Percentiles rank a stretch among this genome's conserved stretches.
Evolutionary conservation across 2,329 filamentous ascomycete species (phyloP).

Genomic region (Chrysoporthe cubensis): DNA sequence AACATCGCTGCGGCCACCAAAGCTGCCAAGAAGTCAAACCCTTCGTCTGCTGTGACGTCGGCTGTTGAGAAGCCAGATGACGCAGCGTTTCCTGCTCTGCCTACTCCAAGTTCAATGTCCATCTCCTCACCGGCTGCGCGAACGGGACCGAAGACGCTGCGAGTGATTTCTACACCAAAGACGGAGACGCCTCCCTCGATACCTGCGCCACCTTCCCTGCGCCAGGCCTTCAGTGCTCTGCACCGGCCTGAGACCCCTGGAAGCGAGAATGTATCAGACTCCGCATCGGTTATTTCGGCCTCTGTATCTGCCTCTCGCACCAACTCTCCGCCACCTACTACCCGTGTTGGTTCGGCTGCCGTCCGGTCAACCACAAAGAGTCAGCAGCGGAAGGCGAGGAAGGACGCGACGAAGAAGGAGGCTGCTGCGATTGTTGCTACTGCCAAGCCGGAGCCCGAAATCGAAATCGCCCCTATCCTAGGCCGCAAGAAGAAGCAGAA

Average conservation of each 20-base stretch:
- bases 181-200: slow-evolving; percentile 54
- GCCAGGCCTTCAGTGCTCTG: slow-evolving; percentile 44
- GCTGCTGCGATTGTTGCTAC: slow-evolving; percentile 55
- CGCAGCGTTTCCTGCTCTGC: slow-evolving; percentile 56
- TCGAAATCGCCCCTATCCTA: slow-evolving; percentile 71
- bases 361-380: slow-evolving; percentile 75
- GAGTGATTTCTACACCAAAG: slow-evolving; percentile 71
- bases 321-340: slow-evolving; percentile 67
- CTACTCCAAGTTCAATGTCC: slow-evolving; percentile 51
- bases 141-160: slow-evolving; percentile 64
- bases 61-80: slow-evolving; percentile 41
- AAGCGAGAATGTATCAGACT: slow-evolving; percentile 73
- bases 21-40: slow-evolving; percentile 38
- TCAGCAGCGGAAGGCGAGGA: slow-evolving; percentile 76
- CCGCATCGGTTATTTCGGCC: slow-evolving; percentile 72
- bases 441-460: slow-evolving; percentile 53
- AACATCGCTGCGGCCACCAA: slow-evolving; percentile 57
- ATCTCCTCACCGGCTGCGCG: slow-evolving; percentile 57
- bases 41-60: slow-evolving; percentile 34
- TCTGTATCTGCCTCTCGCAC: slow-evolving; percentile 71
- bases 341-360: slow-evolving; percentile 69
- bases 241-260: slow-evolving; percentile 73
- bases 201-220: slow-evolving; percentile 45
- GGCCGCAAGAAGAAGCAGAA: slow-evolving; percentile 86
- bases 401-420: slow-evolving; percentile 69